Percentiles rank a stretch among this genome's conserved stretches.
Conservation (phyloP, 805 yeast species). For the Ogataea populi-albae region DNA sequence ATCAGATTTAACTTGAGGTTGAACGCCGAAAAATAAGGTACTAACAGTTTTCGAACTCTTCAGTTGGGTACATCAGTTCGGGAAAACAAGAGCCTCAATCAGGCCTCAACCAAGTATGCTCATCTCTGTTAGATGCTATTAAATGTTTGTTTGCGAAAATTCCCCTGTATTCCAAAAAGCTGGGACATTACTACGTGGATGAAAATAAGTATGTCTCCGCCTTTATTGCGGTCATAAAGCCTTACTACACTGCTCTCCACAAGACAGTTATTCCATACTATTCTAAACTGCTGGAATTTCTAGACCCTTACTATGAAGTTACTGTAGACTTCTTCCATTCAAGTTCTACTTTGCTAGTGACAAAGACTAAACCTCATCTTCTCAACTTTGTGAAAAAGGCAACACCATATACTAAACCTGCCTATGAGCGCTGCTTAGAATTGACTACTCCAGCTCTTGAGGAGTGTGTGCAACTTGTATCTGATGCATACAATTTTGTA, state of each 20-base stretch:
- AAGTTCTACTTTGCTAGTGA: no score
- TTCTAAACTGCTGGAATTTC: background rate
- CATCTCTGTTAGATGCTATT: background rate
- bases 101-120: background rate
- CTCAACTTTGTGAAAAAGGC: no score
- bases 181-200: conserved; percentile 10
- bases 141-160: background rate
- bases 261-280: conserved; percentile 1
- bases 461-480: background rate
- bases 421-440: background rate
- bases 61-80: conserved; percentile 4
- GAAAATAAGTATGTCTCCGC: conserved; percentile 16
- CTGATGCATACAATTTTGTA: conserved; percentile 4
- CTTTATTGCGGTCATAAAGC: conserved; percentile 4
- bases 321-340: no score
- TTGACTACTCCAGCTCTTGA: conserved; percentile 2
- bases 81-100: conserved; percentile 8
- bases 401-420: no score
- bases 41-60: no score
- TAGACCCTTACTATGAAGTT: conserved; percentile 1
- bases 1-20: background rate
- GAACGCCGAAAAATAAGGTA: no score
- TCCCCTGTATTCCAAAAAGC: background rate
- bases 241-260: conserved; percentile 3
- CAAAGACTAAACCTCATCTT: no score